Conservation (phyloP, 2,329 filamentous ascomycete species). For the Rosellinia necatrix region DNA sequence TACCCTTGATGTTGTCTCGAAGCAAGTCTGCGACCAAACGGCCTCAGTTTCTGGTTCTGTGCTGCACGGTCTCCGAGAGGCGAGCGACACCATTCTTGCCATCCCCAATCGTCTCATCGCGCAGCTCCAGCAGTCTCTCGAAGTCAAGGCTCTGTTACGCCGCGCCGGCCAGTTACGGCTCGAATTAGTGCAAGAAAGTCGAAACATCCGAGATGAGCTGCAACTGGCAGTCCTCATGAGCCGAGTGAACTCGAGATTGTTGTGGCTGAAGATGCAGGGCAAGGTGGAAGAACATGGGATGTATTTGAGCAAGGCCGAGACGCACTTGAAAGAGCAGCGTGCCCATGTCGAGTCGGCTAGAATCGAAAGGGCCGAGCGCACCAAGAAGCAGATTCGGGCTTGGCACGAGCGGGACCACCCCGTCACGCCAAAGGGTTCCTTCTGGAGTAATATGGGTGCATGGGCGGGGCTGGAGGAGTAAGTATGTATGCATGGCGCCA, state of each 20-base stretch:
- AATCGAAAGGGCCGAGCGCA: conserved; percentile 35
- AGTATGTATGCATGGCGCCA: conserved; percentile 24
- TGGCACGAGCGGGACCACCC: conserved; percentile 35
- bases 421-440: conserved; percentile 30
- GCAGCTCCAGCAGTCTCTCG: conserved; percentile 35
- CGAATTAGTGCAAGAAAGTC: conserved; percentile 41
- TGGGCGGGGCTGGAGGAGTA: conserved; percentile 23
- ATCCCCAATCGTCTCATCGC: conserved; percentile 30
- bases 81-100: conserved; percentile 30
- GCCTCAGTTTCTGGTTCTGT: conserved; percentile 39
- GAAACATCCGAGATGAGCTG: conserved; percentile 47
- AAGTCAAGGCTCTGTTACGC: conserved; percentile 30
- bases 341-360: conserved; percentile 40
- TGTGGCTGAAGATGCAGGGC: conserved; percentile 60
- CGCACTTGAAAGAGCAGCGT: conserved; percentile 46
- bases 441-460: conserved; percentile 34
- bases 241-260: conserved; percentile 60
- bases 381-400: conserved; percentile 38
- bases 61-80: conserved; percentile 36
- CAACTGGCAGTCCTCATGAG: conserved; percentile 55
- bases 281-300: conserved; percentile 51
- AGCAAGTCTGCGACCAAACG: conserved; percentile 39
- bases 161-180: conserved; percentile 40
- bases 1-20: conserved; percentile 39
- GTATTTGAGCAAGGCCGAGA: conserved; percentile 54